Evolutionary conservation across 2,329 filamentous ascomycete genomes (phyloP).

Genomic region (Diaporthe australafricana): DNA sequence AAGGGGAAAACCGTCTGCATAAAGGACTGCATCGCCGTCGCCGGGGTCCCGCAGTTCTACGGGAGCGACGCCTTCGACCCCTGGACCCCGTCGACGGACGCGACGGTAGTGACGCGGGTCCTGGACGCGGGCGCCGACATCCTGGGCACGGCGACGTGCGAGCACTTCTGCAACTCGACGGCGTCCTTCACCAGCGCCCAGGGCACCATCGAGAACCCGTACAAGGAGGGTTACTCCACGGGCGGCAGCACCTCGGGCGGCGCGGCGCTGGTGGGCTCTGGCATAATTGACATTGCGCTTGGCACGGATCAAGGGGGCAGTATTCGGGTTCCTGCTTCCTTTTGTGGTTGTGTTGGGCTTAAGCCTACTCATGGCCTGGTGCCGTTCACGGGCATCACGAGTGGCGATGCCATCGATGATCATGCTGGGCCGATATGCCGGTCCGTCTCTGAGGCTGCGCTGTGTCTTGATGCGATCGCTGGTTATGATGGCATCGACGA

Average conservation of each 20-base stretch:
- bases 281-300: slow-evolving; percentile 45
- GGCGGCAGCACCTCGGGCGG: slow-evolving; percentile 63
- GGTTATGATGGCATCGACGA: slow-evolving; percentile 63
- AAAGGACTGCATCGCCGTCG: slow-evolving; percentile 67
- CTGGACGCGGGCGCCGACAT: slow-evolving; percentile 63
- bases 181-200: slow-evolving; percentile 59
- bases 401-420: slow-evolving; percentile 62
- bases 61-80: slow-evolving; percentile 56
- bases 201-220: slow-evolving; percentile 60
- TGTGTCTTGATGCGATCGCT: slow-evolving; percentile 57
- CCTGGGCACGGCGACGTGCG: slow-evolving; percentile 62
- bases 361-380: slow-evolving; percentile 65
- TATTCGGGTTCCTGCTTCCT: slow-evolving; percentile 56
- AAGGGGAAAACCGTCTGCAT: slow-evolving; percentile 60
- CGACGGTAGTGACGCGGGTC: slow-evolving; percentile 62
- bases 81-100: slow-evolving; percentile 65
- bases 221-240: slow-evolving; percentile 56
- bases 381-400: slow-evolving; percentile 62
- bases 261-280: slow-evolving; percentile 57
- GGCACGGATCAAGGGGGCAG: slow-evolving; percentile 61
- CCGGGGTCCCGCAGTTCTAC: slow-evolving; percentile 55
- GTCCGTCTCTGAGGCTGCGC: slow-evolving; percentile 46
- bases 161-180: slow-evolving; percentile 64
- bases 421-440: slow-evolving; percentile 56
- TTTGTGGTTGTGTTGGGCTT: slow-evolving; percentile 56